phyloP scores from a whole-genome alignment of 2,329 filamentous ascomycete genomes.

The Trichoderma lentiforme region DNA sequence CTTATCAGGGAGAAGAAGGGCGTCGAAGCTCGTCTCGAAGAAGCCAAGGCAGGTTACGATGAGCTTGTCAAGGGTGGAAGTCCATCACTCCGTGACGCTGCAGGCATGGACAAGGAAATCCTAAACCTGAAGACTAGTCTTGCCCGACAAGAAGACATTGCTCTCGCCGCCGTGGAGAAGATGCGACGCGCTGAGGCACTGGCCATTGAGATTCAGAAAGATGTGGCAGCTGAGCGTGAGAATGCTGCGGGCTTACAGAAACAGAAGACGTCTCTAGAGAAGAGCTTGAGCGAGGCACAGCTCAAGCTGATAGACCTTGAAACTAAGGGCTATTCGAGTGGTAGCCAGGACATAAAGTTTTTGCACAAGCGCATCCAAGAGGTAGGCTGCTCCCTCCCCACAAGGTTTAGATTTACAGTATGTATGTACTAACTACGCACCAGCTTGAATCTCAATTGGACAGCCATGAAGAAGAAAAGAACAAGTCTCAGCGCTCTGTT shows the following conservation, averaged over 20 bases:
- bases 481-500: conserved; percentile 78
- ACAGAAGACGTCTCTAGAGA: conserved; percentile 86
- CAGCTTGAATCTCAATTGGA: conserved; percentile 88
- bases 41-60: conserved; percentile 84
- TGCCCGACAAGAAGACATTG: conserved; percentile 90
- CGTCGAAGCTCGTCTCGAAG: conserved; percentile 77
- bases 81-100: conserved; percentile 84
- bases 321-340: conserved; percentile 93
- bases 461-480: conserved; percentile 73
- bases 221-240: conserved; percentile 83
- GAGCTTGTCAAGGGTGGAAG: conserved; percentile 82
- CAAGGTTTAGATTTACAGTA: conserved; percentile 26
- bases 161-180: conserved; percentile 88
- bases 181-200: conserved; percentile 93
- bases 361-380: conserved; percentile 92
- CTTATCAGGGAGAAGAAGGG: conserved; percentile 86
- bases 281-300: conserved; percentile 85
- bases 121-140: conserved; percentile 84
- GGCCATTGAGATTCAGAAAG: conserved; percentile 85
- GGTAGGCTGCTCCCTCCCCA: conserved; percentile 47
- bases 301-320: conserved; percentile 88
- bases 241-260: conserved; percentile 77
- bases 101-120: conserved; percentile 82
- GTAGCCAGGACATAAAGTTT: conserved; percentile 93
- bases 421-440: conserved; percentile 20